phyloP scores from a whole-genome alignment of 169 alveolate species.

The Cryptosporidium baileyi region DNA sequence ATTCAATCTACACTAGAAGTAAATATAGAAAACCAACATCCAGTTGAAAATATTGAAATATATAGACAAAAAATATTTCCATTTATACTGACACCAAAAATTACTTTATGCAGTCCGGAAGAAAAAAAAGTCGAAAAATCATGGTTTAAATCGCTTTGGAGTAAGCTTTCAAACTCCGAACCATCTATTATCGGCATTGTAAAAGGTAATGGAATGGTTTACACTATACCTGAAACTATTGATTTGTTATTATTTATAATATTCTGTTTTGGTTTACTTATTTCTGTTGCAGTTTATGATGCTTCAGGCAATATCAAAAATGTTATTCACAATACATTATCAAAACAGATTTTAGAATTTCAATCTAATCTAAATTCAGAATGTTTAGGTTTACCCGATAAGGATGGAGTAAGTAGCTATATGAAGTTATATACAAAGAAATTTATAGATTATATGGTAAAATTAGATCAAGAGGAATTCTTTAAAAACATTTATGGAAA shows the following conservation, averaged over 20 bases:
- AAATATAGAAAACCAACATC: constrained; percentile 51
- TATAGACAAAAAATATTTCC: constrained; percentile 61
- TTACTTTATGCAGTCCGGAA: constrained; percentile 5
- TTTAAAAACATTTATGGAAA: not conserved
- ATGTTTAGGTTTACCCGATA: constrained; percentile 29
- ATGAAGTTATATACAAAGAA: not conserved
- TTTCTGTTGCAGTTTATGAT: constrained; percentile 16
- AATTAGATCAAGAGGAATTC: no score
- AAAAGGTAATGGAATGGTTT: constrained; percentile 22
- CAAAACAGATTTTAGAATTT: not conserved
- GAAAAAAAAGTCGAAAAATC: not conserved
- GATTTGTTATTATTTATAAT: constrained; percentile 4
- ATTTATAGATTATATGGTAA: not conserved
- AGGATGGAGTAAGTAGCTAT: constrained; percentile 38
- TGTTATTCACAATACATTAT: not conserved
- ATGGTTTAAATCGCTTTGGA: constrained; percentile 3
- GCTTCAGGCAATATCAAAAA: constrained; percentile 48
- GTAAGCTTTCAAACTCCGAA: constrained; percentile 29
- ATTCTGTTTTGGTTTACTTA: not conserved
- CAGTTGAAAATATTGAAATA: constrained; percentile 29
- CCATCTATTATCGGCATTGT: constrained; percentile 35
- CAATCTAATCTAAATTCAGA: constrained; percentile 25
- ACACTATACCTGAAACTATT: constrained; percentile 22
- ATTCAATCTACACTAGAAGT: constrained; percentile 56
- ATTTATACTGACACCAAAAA: constrained; percentile 32